phyloP scores from a whole-genome alignment of 805 yeast genomes.

The Scheffersomyces amazonensis region DNA sequence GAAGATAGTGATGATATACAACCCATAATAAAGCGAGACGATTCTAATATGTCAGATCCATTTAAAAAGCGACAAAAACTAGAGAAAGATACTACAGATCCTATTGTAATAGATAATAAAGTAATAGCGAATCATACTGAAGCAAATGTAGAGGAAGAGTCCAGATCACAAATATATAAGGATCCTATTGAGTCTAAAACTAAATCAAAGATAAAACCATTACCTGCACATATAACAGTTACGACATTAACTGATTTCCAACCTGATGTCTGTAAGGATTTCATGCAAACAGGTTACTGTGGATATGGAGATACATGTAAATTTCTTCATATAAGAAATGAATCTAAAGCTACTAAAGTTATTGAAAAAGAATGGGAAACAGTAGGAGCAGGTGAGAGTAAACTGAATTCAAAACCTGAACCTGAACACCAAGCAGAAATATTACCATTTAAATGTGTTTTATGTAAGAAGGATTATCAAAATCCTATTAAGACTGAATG shows the following conservation, averaged over 20 bases:
- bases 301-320: conserved; percentile 98
- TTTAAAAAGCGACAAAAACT: neutral
- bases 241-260: conserved; percentile 81
- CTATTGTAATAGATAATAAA: too few relatives aligned
- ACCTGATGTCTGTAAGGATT: conserved; percentile 94
- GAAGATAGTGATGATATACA: conserved; percentile 1
- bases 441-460: conserved; percentile 59
- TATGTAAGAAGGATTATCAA: conserved; percentile 56
- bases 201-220: conserved; percentile 19
- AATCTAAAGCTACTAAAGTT: conserved; percentile 69
- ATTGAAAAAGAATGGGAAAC: conserved; percentile 69
- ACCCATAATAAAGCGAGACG: too few relatives aligned
- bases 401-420: neutral
- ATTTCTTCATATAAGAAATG: conserved; percentile 87
- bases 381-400: conserved; percentile 11
- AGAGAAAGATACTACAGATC: too few relatives aligned
- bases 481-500: conserved; percentile 60
- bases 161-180: too few relatives aligned
- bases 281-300: conserved; percentile 86
- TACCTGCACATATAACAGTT: conserved; percentile 46
- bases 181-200: too few relatives aligned
- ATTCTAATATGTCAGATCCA: too few relatives aligned
- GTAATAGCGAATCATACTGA: too few relatives aligned
- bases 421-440: conserved; percentile 7
- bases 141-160: too few relatives aligned